Evolutionary conservation across 345 rosid genomes (phyloP), one percentile per base, ranked within the genome.

Genomic region (Populus alba): DNA sequence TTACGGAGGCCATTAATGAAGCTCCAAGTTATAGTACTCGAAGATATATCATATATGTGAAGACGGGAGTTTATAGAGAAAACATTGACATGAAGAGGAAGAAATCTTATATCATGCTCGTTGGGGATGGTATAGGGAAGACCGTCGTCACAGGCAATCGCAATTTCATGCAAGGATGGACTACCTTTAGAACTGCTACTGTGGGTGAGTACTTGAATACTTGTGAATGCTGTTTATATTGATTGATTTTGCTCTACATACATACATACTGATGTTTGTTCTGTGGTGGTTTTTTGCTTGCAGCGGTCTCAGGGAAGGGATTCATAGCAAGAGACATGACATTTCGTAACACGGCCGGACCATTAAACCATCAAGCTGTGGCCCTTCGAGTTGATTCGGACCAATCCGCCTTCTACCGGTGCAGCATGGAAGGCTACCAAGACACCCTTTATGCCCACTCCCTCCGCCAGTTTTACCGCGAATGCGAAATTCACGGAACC

Each of bases 111-210:
- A 71, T 82, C 11, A 82, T 82, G 85, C 43, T 82, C 10, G 17
- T 82, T 3, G 85, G 85, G 15, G 85, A 82, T 43, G 85, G 85
- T 13, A 82, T 82, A 20, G 85, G 85, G 22, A 68, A 75, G 70
- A 82, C 85, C 12, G 41, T 82, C 18, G 70, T 82, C 6, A 75
- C 85, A 2, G 77, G 77, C 1, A 71, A 75, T 59, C 79, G 85
- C 23, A 71, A 82, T 59, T 82, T 82, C 70, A 66, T 78, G 77
- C 85, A 82, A 66, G 85, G 85, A n/a, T 82, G 81, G 81, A 82
- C 85, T 7, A 75, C 85, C 2, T 82, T 82, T 57, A 76, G 85
- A 78, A 82, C 85, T 15, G 80, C 82, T 1, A 82, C 85, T 0
- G 79, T 82, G 4, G 85, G 85, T 82, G 22, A 82, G 85, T 77